Evolutionary conservation across 208 protist species (phyloP).

Genomic region (Acanthamoeba culbertsoni): DNA sequence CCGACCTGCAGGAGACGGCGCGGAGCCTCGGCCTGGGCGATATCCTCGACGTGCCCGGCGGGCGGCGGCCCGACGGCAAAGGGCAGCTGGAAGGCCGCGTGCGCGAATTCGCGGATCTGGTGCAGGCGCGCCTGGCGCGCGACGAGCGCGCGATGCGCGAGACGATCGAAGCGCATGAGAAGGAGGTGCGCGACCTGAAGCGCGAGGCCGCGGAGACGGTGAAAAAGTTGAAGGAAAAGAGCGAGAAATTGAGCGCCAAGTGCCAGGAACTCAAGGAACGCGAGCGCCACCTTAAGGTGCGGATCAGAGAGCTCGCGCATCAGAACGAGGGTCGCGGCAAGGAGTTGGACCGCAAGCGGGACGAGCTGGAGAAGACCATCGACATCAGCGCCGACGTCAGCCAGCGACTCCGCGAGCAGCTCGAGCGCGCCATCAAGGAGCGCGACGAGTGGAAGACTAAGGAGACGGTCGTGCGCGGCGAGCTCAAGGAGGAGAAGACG

Average conservation of each 20-base stretch:
- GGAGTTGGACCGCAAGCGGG: constrained; percentile 8
- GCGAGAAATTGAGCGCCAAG: not conserved
- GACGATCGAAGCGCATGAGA: not conserved
- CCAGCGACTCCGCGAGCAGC: not conserved
- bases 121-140: not conserved
- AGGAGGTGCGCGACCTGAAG: not conserved
- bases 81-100: not conserved
- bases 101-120: not conserved
- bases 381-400: constrained; percentile 33
- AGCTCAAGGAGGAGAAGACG: constrained; percentile 21
- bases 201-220: not conserved
- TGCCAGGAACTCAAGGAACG: not conserved
- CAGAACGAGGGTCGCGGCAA: not conserved
- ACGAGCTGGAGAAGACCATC: constrained; percentile 34
- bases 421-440: not conserved
- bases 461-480: not conserved
- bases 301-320: not conserved
- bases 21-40: not conserved
- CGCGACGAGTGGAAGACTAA: constrained; percentile 9
- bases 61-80: not conserved
- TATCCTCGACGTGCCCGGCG: not conserved
- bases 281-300: not conserved
- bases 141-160: not conserved
- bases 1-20: not conserved
- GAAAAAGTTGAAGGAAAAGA: not conserved